phyloP scores from a whole-genome alignment of 306 rosid genomes.

The Quercus aquifolioides region DNA sequence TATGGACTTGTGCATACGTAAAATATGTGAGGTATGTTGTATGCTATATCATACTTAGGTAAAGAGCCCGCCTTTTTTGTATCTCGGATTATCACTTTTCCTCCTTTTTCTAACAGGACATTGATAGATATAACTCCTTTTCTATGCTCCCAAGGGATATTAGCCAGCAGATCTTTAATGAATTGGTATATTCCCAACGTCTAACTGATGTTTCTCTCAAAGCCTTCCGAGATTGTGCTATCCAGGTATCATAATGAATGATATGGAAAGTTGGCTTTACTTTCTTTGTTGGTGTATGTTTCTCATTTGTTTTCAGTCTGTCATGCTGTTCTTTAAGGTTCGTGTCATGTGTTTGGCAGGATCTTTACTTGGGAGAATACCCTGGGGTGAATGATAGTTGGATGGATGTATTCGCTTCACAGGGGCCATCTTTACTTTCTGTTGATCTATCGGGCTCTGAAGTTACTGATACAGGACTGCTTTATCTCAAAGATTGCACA shows the following conservation, averaged over 20 bases:
- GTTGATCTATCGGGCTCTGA: constrained; percentile 82
- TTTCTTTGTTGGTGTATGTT: background rate
- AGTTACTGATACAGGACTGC: constrained; percentile 76
- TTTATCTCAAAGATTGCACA: constrained; percentile 62
- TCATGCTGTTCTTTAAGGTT: constrained; percentile 17
- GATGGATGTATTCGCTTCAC: constrained; percentile 89
- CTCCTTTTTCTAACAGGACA: constrained; percentile 53
- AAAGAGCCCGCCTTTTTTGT: background rate
- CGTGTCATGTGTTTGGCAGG: constrained; percentile 41
- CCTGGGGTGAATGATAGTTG: constrained; percentile 74
- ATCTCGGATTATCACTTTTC: constrained; percentile 22
- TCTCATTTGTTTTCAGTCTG: constrained; percentile 12
- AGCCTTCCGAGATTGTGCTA: constrained; percentile 84
- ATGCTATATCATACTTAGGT: background rate
- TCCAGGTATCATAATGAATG: constrained; percentile 59
- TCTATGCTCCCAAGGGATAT: constrained; percentile 81
- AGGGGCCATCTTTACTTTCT: constrained; percentile 81
- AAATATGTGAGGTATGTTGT: constrained; percentile 56
- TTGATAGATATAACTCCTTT: constrained; percentile 49
- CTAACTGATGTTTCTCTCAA: constrained; percentile 49
- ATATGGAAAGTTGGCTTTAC: constrained; percentile 1
- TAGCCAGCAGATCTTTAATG: constrained; percentile 81
- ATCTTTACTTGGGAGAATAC: constrained; percentile 77
- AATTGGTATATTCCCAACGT: constrained; percentile 51
- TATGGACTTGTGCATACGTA: constrained; percentile 63